Evolutionary conservation across 495 filamentous ascomycete genomes (phyloP), one percentile per base, ranked within the genome.

Genomic region (Aspergillus wentii): DNA sequence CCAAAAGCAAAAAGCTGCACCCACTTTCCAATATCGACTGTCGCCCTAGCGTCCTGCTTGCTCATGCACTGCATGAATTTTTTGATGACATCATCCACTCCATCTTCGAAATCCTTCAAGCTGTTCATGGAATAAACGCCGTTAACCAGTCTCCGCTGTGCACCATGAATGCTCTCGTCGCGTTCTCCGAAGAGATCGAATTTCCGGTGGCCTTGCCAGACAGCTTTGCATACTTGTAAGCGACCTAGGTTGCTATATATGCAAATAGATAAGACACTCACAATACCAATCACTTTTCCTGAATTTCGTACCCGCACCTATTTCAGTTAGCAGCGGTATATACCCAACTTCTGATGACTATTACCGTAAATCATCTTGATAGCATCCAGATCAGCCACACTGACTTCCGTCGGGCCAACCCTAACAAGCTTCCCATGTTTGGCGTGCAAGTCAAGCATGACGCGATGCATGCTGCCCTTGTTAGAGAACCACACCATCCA

Each of bases 361-460:
- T n/a, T 8, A 43, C 40, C 33, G 25, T 43, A 43, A 8, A 52
- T 37, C 16, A 33, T 40, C 14, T 47, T 40, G 29, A 62, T 41
- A n/a, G 46, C 60, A 27, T 64, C 54, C 2, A 54, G 54, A 41
- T 69, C 50, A 30, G 56, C 48, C 35, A 65, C 46, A 25, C 51
- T 57, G 37, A 68, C 56, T 54, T 69, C 63, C 37, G 67, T 56
- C 19, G 57, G 56, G 7, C 50, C 55, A 19, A 62, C 56, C 7
- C 66, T 54, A 22, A 71, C 54, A 28, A 67, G 60, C 33, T 14
- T 34, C 41, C 61, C 61, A 38, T 58, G 43, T 36, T 60, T 60
- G 18, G 55, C 50, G 25, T 62, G 60, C 17, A 57, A 37, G 19
- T 46, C 30, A 41, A 60, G 52, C 11, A 56, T 43, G 19, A 51